Evolutionary conservation across 345 rosid species (phyloP), one percentile per base, ranked within the genome.

Genomic region (Toxicodendron radicans): DNA sequence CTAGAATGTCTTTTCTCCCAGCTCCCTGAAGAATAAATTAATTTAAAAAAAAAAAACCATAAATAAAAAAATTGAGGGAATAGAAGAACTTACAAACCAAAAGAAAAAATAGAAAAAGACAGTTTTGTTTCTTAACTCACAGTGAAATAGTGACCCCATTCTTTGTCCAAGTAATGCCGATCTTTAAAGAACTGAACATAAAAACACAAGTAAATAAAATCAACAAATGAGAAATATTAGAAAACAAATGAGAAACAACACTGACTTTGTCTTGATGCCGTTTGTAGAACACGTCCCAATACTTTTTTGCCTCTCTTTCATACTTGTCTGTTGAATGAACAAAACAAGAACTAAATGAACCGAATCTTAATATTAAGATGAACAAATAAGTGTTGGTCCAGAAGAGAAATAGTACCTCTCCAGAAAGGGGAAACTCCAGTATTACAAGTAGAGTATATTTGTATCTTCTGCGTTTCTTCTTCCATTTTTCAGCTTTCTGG

Each of bases 81-180:
- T 54, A 7, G 66, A 46, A 72, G 21, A 17, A 20, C 23, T 49
- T 27, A 59, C 32, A 66, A 58, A 79, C 57, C 59, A 54, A 64
- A 65, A n/a, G 12, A 70, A 71, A 27, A 68, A 12, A 65, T 24
- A 64, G 35, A 53, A 23, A 33, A 30, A 45, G n/a, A 48, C 53
- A 49, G 17, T 11, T 49, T 14, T 60, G 4, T 52, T 76, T 68
- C 38, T 35, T 14, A 57, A 85, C 97, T 89, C 78, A 94, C 97
- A 6, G 88, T 77, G 75, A 94, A 90, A 79, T 89, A 89, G 64
- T 70, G 83, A 46, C 91, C 90, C 97, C 98, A 94, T 82, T 94
- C 98, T 87, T 94, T 94, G 75, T 92, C 94, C 90, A 94, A 78
- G 84, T 94, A 94, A 80, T 92, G 98, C 67, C 97, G 89, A 79